Evolutionary conservation across 495 filamentous ascomycete species (phyloP), one percentile per base, ranked within the genome.

Genomic region (Parachaetomium inaequale): DNA sequence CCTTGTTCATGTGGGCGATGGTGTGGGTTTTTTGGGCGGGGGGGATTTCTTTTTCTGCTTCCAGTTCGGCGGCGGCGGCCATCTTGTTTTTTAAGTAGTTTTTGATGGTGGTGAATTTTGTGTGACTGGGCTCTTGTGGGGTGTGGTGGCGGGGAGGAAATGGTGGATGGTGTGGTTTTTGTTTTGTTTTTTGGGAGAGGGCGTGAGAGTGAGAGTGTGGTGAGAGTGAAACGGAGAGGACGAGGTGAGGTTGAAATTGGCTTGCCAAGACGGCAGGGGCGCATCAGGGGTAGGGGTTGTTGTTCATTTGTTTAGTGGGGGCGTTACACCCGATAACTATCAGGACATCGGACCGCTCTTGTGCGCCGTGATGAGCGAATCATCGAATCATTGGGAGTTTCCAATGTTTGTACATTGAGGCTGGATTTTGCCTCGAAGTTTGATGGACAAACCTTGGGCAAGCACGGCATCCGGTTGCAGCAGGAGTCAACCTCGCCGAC

Each of bases 1-100:
- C 87, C 42, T 76, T 77, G 78, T 93, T 93, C 89, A 94, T 92
- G 79, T 94, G 90, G 31, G 79, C 78, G 69, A 88, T 82, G 68
- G 91, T 88, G 70, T 87, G 85, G 42, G 79, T 60, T 62, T 86
- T 88, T 62, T 75, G 72, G 23, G 81, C 76, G 5, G 45, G 52
- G 34, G 62, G 63, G 53, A 70, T 59, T 43, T 46, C 4, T 17
- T 46, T 6, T 10, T n/a, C 38, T 17, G 15, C 38, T 34, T 34
- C n/a, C n/a, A n/a, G 32, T 6, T 34, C 32, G 6, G 5, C 6
- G 11, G 32, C 6, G 32, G 11, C 32, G 5, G 32, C 5, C 32
- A 34, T 34, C 6, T 11, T 34, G 38, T 7, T n/a, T n/a, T 42
- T 42, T 3, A 17, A 17, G 42, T 46, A 6, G 17, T 2, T 10